Conservation (phyloP, 768 basidiomycete genomes). For the Naganishia onofrii region DNA sequence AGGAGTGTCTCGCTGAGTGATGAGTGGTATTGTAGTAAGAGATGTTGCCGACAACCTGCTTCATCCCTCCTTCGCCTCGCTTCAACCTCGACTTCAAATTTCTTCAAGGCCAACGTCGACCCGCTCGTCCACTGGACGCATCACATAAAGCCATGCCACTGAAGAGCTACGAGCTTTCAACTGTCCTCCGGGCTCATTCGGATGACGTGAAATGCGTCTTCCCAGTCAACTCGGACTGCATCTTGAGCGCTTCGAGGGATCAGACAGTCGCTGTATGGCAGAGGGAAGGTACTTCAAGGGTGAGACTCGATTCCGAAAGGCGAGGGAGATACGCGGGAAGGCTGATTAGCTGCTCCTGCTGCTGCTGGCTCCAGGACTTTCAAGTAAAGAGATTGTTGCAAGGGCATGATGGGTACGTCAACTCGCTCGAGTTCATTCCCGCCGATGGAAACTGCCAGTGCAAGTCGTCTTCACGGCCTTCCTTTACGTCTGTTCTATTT, state of each 20-base stretch:
- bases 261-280: slow-evolving; percentile 39
- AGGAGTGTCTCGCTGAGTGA: too few relatives aligned
- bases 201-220: slow-evolving; percentile 44
- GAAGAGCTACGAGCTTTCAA: slow-evolving; percentile 12
- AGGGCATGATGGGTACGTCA: slow-evolving; percentile 46
- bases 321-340: too few relatives aligned
- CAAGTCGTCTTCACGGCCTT: too few relatives aligned
- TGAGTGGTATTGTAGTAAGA: too few relatives aligned
- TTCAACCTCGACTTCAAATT: too few relatives aligned
- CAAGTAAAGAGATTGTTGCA: slow-evolving; percentile 28
- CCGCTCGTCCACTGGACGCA: too few relatives aligned
- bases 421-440: slow-evolving; percentile 43
- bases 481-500: too few relatives aligned
- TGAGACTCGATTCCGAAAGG: not conserved
- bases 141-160: not conserved
- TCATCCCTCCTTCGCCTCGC: too few relatives aligned
- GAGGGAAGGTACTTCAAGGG: not conserved
- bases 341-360: not conserved
- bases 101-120: too few relatives aligned
- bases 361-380: too few relatives aligned
- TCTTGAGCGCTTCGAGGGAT: slow-evolving; percentile 42
- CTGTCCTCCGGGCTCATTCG: slow-evolving; percentile 28
- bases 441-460: slow-evolving; percentile 23
- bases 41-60: too few relatives aligned
- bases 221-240: slow-evolving; percentile 28